A percentile compares a stretch with the other conserved stretches of the same genome.
phyloP scores from a whole-genome alignment of 2,329 filamentous ascomycete genomes.

The Arthrobotrys sphaeroides region DNA sequence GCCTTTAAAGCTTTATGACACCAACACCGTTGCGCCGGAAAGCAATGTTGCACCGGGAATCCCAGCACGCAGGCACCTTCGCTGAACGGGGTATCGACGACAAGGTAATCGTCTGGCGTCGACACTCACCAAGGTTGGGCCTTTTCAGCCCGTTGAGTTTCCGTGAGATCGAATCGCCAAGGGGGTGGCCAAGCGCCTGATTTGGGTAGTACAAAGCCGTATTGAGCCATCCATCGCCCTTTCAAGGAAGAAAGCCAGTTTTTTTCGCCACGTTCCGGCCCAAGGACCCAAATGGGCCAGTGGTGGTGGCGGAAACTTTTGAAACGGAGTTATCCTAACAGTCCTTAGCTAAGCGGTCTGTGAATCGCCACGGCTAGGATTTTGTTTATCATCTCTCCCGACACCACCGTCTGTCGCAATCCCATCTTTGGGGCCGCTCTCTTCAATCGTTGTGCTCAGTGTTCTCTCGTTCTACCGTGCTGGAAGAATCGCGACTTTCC shows the following conservation, averaged over 20 bases:
- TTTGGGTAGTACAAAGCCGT: conserved; percentile 30
- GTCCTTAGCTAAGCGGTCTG: conserved; percentile 27
- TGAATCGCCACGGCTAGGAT: conserved; percentile 10
- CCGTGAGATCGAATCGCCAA: not conserved
- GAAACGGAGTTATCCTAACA: conserved; percentile 50
- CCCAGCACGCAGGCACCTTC: not conserved
- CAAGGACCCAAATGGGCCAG: conserved; percentile 36
- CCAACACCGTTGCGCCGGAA: not conserved
- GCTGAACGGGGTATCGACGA: not conserved
- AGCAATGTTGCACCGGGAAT: not conserved
- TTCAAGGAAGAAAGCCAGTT: not conserved
- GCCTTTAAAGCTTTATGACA: not conserved
- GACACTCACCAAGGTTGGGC: not conserved
- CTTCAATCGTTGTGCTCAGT: conserved; percentile 19
- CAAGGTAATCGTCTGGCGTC: not conserved
- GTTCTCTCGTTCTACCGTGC: conserved; percentile 21
- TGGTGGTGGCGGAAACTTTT: conserved; percentile 39
- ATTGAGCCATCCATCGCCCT: conserved; percentile 22
- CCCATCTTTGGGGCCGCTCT: conserved; percentile 11
- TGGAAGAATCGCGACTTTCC: conserved; percentile 44
- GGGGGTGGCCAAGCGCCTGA: conserved; percentile 17
- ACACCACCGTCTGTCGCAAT: conserved; percentile 33
- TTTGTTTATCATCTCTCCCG: conserved; percentile 51
- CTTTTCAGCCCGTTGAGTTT: not conserved
- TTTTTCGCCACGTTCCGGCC: conserved; percentile 45